Percentiles rank a stretch among this genome's conserved stretches.
These are phyloP conservation scores for Endogone sp. DNA, from an alignment of 192 early-diverging fungal species.

Conservation along the genomic window DNA sequence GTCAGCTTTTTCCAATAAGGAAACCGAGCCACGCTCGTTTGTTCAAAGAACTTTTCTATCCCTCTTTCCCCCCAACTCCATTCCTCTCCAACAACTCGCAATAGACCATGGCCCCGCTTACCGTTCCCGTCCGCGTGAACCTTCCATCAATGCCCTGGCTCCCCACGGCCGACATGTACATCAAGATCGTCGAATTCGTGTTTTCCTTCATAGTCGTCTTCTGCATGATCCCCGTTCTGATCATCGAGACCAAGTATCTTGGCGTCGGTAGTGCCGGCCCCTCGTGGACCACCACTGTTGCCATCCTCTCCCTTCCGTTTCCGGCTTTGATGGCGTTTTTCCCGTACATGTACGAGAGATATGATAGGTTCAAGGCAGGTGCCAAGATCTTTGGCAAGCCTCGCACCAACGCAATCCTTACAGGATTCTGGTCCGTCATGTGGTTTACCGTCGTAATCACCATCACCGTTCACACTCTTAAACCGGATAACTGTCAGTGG, in stretches of 20 bases:
- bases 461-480: not conserved
- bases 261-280: not conserved
- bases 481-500: not conserved
- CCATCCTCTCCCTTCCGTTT: not conserved
- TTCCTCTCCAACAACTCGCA: too few species aligned
- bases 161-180: not conserved
- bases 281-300: not conserved
- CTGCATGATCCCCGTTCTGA: not conserved
- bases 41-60: too few species aligned
- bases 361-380: not conserved
- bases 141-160: not conserved
- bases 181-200: not conserved
- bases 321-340: not conserved
- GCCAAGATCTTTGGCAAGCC: not conserved
- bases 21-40: too few species aligned
- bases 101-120: not conserved
- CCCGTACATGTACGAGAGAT: not conserved
- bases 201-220: not conserved
- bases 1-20: too few species aligned
- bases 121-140: not conserved
- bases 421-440: not conserved
- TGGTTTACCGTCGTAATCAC: not conserved
- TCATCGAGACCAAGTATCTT: not conserved
- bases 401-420: not conserved
- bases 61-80: too few species aligned